phyloP scores from a whole-genome alignment of 495 filamentous ascomycete genomes.

The Xylaria palmicola region DNA sequence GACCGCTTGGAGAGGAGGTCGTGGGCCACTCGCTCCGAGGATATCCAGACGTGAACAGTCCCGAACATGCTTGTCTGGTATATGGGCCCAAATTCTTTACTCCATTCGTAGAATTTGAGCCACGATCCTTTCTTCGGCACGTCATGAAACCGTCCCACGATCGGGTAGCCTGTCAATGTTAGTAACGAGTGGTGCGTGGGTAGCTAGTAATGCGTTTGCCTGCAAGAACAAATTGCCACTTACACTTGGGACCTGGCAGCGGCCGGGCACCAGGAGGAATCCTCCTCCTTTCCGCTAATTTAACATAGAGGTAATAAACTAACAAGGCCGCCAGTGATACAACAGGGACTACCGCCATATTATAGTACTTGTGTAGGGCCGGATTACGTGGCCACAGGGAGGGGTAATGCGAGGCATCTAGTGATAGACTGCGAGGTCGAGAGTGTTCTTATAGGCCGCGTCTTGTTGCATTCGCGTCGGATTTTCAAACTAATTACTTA shows the following conservation, averaged over 20 bases:
- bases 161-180: constrained; percentile 39
- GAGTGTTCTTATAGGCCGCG: no score
- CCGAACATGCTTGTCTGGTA: constrained; percentile 60
- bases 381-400: not conserved
- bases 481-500: no score
- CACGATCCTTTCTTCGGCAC: constrained; percentile 51
- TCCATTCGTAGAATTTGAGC: constrained; percentile 63
- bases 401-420: not conserved
- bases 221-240: constrained; percentile 10
- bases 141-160: constrained; percentile 60
- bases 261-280: constrained; percentile 26
- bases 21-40: constrained; percentile 53
- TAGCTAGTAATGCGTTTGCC: no score
- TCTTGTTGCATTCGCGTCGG: no score
- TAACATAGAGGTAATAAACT: not conserved
- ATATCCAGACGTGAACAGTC: constrained; percentile 58
- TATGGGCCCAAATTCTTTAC: constrained; percentile 60
- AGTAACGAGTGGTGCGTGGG: not conserved
- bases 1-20: constrained; percentile 60
- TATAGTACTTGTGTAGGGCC: not conserved
- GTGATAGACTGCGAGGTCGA: not conserved
- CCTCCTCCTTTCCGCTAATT: constrained; percentile 12
- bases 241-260: constrained; percentile 34
- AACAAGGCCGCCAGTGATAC: constrained; percentile 16
- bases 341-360: constrained; percentile 21